Conservation (phyloP, 257 asterid genomes). For the Capsicum rhomboideum region DNA sequence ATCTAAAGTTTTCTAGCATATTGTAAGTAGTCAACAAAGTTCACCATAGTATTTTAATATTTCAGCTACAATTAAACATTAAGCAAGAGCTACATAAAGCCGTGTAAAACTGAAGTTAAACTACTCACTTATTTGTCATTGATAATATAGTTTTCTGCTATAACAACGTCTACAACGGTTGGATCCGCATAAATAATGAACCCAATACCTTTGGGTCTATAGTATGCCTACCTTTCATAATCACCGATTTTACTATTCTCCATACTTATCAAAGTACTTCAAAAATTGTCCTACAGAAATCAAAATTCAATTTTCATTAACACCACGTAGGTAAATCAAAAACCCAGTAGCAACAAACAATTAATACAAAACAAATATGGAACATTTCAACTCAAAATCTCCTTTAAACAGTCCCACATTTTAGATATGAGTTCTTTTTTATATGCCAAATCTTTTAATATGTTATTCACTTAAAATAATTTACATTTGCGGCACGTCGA, state of each 20-base stretch:
- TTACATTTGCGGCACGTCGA: no score
- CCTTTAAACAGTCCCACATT: no score
- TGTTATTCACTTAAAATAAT: no score
- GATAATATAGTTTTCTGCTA: conserved; percentile 75
- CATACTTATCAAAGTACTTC: conserved; percentile 94
- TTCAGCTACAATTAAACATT: background rate
- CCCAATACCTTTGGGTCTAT: conserved; percentile 91
- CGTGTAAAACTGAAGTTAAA: background rate
- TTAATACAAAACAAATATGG: background rate
- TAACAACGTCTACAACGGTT: conserved; percentile 73
- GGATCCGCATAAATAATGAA: conserved; percentile 86
- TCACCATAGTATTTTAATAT: background rate
- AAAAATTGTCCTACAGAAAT: conserved; percentile 53
- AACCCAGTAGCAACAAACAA: background rate
- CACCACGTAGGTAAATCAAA: background rate
- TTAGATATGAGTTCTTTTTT: no score
- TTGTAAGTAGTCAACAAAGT: background rate
- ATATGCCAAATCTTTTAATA: no score
- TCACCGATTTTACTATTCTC: conserved; percentile 93
- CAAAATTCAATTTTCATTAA: background rate
- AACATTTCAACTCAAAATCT: no score
- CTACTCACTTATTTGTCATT: conserved; percentile 78
- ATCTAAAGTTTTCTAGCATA: background rate
- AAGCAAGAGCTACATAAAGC: background rate
- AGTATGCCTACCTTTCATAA: conserved; percentile 85